A percentile compares a stretch with the other conserved stretches of the same genome.
These are phyloP conservation scores for Fusarium sp. DNA, from an alignment of 2,329 filamentous ascomycete genomes.

Conservation along the genomic window DNA sequence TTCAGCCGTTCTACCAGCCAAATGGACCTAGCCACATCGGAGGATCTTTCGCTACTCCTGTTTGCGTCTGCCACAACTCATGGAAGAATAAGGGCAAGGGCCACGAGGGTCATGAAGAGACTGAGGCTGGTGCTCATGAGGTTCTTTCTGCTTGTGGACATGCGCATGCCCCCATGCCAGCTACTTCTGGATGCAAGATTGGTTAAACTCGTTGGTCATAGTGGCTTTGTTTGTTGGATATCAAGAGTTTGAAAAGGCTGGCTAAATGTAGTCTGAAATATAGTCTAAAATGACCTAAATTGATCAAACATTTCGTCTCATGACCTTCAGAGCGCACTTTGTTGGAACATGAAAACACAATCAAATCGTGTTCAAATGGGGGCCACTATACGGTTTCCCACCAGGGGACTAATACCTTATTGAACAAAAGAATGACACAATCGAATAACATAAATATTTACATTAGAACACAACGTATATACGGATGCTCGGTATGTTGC, in stretches of 20 bases:
- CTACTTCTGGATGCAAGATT: not conserved
- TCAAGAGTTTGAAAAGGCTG: not conserved
- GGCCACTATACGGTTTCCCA: too few relatives aligned
- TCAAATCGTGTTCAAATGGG: too few relatives aligned
- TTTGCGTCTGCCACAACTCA: not conserved
- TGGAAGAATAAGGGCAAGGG: not conserved
- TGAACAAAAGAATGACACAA: too few relatives aligned
- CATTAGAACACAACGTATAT: too few relatives aligned
- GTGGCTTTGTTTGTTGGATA: not conserved
- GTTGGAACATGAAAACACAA: too few relatives aligned
- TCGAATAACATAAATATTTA: too few relatives aligned
- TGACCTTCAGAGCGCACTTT: too few relatives aligned
- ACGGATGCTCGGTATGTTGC: too few relatives aligned
- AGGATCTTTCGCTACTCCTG: conserved; percentile 14
- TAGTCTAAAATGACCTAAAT: accelerated
- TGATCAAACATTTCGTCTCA: not conserved
- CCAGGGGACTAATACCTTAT: too few relatives aligned
- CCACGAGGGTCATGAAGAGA: not conserved
- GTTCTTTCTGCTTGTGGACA: not conserved
- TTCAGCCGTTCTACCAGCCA: conserved; percentile 13
- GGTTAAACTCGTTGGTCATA: not conserved
- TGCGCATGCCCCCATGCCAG: not conserved
- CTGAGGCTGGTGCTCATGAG: not conserved
- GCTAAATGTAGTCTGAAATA: not conserved
- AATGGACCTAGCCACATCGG: not conserved